These are phyloP conservation scores for Diaporthe batatas DNA, from an alignment of 2,329 filamentous ascomycete species.

Conservation along the genomic window DNA sequence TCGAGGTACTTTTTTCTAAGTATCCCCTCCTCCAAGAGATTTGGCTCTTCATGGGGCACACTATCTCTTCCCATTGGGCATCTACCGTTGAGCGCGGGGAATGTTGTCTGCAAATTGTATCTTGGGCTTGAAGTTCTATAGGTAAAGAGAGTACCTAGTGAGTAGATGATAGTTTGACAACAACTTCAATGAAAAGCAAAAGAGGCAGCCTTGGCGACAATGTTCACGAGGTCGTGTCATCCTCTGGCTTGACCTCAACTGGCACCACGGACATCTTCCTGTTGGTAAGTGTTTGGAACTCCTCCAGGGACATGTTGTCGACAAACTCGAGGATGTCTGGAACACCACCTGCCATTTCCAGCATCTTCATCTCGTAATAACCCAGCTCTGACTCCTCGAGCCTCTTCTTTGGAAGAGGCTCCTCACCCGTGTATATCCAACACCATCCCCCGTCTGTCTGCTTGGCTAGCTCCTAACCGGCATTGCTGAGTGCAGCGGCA, in stretches of 20 bases:
- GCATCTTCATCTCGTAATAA: conserved; percentile 64
- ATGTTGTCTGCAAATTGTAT: background rate
- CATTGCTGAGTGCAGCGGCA: conserved; percentile 57
- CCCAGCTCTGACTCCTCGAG: conserved; percentile 68
- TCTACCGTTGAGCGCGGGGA: background rate
- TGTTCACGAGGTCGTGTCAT: background rate
- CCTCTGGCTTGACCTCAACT: background rate
- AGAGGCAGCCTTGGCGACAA: too few species aligned
- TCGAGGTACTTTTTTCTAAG: too few species aligned
- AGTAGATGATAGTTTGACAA: background rate
- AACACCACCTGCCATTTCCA: conserved; percentile 59
- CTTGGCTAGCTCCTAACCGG: conserved; percentile 58
- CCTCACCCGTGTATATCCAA: conserved; percentile 66
- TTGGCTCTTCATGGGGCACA: too few species aligned
- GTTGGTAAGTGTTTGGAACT: conserved; percentile 31
- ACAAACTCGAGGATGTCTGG: conserved; percentile 61
- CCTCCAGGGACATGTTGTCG: conserved; percentile 46
- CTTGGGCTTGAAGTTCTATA: background rate
- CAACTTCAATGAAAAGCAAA: too few species aligned
- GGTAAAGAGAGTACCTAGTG: background rate
- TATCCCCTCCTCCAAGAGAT: too few species aligned
- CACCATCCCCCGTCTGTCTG: conserved; percentile 59
- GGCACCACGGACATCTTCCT: conserved; percentile 28
- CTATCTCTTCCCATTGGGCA: too few species aligned
- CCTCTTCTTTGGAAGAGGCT: conserved; percentile 56